Evolutionary conservation across 1,284 basidiomycete genomes (phyloP).

Genomic region (Athelia psychrophila): DNA sequence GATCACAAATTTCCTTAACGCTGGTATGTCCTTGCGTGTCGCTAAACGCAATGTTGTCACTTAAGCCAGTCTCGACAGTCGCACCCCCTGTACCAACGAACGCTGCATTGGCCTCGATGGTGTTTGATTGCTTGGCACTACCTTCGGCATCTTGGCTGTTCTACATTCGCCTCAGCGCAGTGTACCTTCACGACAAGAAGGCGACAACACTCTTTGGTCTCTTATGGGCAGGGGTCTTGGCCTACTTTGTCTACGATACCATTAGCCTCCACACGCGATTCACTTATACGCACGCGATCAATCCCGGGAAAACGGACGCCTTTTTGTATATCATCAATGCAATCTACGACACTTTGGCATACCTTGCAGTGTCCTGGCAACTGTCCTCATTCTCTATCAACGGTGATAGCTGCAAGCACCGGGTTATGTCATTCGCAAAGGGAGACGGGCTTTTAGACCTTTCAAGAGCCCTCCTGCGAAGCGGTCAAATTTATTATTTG

Average conservation of each 20-base stretch:
- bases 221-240: neutral
- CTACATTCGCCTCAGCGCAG: neutral
- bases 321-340: neutral
- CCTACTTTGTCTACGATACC: neutral
- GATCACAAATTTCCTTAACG: too few species aligned
- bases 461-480: neutral
- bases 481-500: neutral
- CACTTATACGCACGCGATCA: too few species aligned
- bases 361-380: neutral
- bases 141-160: neutral
- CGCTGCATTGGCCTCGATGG: too few species aligned
- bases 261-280: too few species aligned
- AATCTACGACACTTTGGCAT: neutral
- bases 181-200: neutral
- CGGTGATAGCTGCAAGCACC: neutral
- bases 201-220: neutral
- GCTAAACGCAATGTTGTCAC: too few species aligned
- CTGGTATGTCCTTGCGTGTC: too few species aligned
- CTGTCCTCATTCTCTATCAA: neutral
- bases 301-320: neutral
- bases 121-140: neutral
- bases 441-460: neutral
- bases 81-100: too few species aligned
- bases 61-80: too few species aligned
- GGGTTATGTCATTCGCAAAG: neutral